A percentile compares a stretch with the other conserved stretches of the same genome.
Conservation (phyloP, 164 flowering plant genomes). For the Echeveria elegans region DNA sequence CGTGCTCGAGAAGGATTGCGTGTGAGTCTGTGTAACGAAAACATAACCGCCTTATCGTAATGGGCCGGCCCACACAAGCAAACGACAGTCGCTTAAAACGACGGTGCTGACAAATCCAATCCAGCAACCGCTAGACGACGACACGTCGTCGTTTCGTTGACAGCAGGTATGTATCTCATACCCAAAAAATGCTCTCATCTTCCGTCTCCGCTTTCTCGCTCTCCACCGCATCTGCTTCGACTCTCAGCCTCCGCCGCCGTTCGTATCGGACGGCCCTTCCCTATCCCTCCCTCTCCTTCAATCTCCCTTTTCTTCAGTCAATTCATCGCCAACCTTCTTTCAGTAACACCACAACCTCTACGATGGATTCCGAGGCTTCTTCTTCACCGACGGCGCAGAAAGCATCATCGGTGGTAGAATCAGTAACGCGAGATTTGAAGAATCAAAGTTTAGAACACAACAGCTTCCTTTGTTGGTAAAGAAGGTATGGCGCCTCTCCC, state of each 20-base stretch:
- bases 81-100: no score
- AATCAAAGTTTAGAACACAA: slow-evolving; percentile 32
- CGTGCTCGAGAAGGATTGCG: neutral
- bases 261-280: slow-evolving; percentile 5
- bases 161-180: neutral
- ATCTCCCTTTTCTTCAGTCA: neutral
- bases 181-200: slow-evolving; percentile 17
- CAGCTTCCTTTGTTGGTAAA: slow-evolving; percentile 37
- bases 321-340: neutral
- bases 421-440: slow-evolving; percentile 38
- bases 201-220: slow-evolving; percentile 11
- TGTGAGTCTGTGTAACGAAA: neutral
- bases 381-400: slow-evolving; percentile 17
- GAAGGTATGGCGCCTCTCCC: slow-evolving; percentile 64
- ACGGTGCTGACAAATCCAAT: neutral
- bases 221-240: slow-evolving; percentile 2
- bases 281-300: slow-evolving; percentile 12
- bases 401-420: slow-evolving; percentile 34
- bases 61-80: neutral
- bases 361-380: slow-evolving; percentile 15
- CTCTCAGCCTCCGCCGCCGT: neutral
- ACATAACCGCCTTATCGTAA: neutral
- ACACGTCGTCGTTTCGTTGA: neutral
- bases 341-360: slow-evolving; percentile 10
- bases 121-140: neutral